Evolutionary conservation across 2,329 filamentous ascomycete genomes (phyloP).

Genomic region (Colletotrichum trifolii): DNA sequence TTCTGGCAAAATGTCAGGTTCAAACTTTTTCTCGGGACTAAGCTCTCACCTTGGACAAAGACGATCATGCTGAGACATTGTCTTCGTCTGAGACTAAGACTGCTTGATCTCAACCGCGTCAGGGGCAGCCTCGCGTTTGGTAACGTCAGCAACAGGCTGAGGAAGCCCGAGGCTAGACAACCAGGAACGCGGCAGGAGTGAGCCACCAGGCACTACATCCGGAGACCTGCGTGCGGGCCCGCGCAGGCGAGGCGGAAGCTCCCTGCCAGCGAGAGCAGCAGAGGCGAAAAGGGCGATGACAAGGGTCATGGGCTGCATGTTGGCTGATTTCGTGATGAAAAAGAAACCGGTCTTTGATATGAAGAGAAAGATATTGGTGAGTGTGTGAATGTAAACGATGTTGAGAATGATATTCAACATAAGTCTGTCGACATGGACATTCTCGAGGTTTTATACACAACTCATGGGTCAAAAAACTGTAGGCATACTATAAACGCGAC

Average conservation of each 20-base stretch:
- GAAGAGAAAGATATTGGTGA: not conserved
- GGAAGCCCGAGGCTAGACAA: not conserved
- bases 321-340: not conserved
- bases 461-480: no score
- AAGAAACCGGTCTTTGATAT: not conserved
- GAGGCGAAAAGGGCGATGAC: not conserved
- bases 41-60: no score
- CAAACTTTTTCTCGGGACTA: no score
- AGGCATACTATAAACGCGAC: no score
- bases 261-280: not conserved
- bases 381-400: not conserved
- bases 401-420: no score
- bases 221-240: not conserved
- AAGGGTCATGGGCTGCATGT: not conserved
- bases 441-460: no score
- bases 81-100: no score
- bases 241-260: not conserved
- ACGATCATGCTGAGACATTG: no score
- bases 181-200: not conserved
- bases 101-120: no score
- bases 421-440: no score
- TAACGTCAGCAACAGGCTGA: not conserved
- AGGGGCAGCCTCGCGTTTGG: not conserved
- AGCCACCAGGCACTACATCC: not conserved
- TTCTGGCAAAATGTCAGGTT: no score